Base-by-base conservation (phyloP, 495 filamentous ascomycete genomes). In the Annulohypoxylon bovei region DNA sequence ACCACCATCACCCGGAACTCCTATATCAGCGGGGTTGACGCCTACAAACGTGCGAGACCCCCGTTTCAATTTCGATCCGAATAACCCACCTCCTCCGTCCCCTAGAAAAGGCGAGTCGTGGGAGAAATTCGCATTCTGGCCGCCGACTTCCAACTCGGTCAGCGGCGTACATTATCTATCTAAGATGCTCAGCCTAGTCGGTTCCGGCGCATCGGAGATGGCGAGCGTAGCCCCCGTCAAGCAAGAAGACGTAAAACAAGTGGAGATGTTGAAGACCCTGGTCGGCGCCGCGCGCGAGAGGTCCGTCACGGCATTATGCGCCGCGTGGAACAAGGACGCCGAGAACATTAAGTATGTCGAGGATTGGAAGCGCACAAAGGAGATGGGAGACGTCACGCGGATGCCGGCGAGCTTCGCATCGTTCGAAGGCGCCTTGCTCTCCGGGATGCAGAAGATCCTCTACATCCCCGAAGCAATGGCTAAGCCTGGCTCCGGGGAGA, bases 51-150 rank as follows among this genome's bases (percentile, higher is more conserved):
- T 83, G 18, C 78, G 83, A 68, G 91, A 91, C 59, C 88, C 90
- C 11, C 87, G 91, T 8, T 94, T 96, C 76, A 91, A 90, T 39
- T 87, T 96, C 61, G 92, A 95, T 75, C 82, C 88, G 0, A 91
- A 87, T 66, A 93, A 93, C 59, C 80, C 90, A 2, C 93, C 93
- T 5, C 90, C 93, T n/a, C 88, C 89, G 1, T 91, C 89, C 0
- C 91, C 92, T 1, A 90, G 83, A 68, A 83, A 84, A 33, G 94
- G 93, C 32, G 93, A 97, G 73, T 70, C 90, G 4, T 94, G 94
- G 92, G 96, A 98, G 78, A 94, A 92, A 47, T 98, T 91, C 80
- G 95, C 95, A 0, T 99, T 99, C 79, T 97, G 96, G 92, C 93
- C 96, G 1, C 95, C 95, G 0, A 90, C 91, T 71, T 91, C 93